These are phyloP conservation scores for Phytopythium oedochilum DNA, from an alignment of 352 stramenopile genomes.

Conservation along the genomic window DNA sequence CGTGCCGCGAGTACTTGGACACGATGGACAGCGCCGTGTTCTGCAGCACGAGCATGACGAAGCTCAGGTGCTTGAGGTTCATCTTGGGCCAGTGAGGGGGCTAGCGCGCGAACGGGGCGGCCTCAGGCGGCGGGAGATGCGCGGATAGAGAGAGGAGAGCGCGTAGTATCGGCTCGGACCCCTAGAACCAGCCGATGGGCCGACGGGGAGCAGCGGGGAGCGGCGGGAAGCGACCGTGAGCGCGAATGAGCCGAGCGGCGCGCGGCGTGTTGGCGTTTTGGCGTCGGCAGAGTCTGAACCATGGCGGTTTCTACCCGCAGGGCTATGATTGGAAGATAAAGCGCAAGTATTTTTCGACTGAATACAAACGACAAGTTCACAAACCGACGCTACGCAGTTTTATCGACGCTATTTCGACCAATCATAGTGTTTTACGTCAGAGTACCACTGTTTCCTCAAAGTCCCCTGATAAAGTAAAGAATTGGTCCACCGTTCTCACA, in stretches of 20 bases:
- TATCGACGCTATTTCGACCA: not conserved
- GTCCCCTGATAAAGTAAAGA: not conserved
- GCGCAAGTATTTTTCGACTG: not conserved
- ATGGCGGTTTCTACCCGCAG: conserved; percentile 1
- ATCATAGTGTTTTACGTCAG: not conserved
- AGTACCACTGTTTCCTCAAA: not conserved
- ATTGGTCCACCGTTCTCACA: too few relatives aligned
- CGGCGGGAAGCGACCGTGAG: not conserved
- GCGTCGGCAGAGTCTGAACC: not conserved
- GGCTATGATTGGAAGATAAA: not conserved
- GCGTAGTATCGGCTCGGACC: not conserved
- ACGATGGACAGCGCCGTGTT: conserved; percentile 85
- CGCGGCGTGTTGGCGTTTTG: not conserved
- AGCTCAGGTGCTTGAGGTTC: conserved; percentile 76
- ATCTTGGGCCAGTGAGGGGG: conserved; percentile 19
- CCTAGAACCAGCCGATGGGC: not conserved
- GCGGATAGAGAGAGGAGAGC: not conserved
- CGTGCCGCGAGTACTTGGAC: conserved; percentile 83
- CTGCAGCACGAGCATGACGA: conserved; percentile 84
- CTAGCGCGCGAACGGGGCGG: not conserved
- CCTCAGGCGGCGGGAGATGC: not conserved
- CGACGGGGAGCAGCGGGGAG: not conserved
- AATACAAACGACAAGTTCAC: not conserved
- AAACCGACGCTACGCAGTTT: not conserved
- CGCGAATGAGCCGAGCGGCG: not conserved